phyloP scores from a whole-genome alignment of 2,329 filamentous ascomycete genomes.

The Venturia carpophila region DNA sequence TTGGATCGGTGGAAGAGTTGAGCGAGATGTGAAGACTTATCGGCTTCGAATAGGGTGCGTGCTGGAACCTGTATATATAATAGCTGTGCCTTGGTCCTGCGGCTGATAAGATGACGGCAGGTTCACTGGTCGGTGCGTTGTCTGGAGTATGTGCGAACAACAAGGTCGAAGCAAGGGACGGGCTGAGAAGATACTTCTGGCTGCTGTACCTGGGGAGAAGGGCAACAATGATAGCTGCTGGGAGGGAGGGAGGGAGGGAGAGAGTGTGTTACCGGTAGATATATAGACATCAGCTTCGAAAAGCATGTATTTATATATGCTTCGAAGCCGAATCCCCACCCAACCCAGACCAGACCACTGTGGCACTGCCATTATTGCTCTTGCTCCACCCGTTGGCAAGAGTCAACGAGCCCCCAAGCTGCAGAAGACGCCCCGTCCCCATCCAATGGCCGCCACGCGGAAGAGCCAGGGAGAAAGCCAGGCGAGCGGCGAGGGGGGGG shows the following conservation, averaged over 20 bases:
- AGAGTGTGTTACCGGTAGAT: not conserved
- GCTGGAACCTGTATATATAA: not conserved
- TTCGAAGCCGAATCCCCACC: too few relatives aligned
- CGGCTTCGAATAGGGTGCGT: not conserved
- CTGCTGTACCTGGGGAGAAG: not conserved
- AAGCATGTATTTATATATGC: too few relatives aligned
- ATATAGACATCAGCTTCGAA: not conserved
- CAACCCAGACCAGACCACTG: too few relatives aligned
- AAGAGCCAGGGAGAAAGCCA: not conserved
- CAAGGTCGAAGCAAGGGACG: not conserved
- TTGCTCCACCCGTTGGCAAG: not conserved
- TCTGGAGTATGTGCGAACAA: not conserved
- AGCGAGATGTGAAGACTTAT: not conserved
- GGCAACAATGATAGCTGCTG: not conserved
- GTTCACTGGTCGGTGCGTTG: not conserved
- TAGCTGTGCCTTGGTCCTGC: not conserved
- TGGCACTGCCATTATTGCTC: not conserved
- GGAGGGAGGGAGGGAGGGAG: not conserved
- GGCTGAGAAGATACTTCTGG: not conserved
- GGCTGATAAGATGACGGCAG: slow-evolving; percentile 9
- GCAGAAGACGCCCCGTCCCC: not conserved
- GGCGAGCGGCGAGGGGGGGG: not conserved
- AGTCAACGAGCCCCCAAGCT: not conserved
- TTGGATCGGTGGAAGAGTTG: not conserved
- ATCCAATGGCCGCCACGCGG: not conserved